A percentile compares a stretch with the other conserved stretches of the same genome.
Evolutionary conservation across 495 filamentous ascomycete species (phyloP).

Genomic region (Penicillium atrosanguineum): DNA sequence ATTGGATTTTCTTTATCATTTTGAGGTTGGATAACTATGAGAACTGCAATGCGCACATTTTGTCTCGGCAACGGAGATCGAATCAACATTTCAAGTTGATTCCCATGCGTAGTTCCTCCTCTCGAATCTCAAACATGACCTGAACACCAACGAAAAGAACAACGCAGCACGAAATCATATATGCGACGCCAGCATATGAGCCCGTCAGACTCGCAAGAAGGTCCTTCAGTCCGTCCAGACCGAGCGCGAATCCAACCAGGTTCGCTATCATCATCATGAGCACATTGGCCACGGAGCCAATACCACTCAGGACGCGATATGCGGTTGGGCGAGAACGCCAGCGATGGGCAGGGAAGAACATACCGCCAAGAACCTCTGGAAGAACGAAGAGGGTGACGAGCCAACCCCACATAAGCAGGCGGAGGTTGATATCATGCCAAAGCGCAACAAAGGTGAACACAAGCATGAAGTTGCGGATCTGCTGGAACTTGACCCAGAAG

Average conservation of each 20-base stretch:
- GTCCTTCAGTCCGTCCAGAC: slow-evolving; percentile 78
- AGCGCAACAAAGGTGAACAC: slow-evolving; percentile 97
- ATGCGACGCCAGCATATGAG: slow-evolving; percentile 70
- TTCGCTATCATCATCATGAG: slow-evolving; percentile 97
- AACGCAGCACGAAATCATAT: slow-evolving; percentile 65
- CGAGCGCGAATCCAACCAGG: slow-evolving; percentile 90
- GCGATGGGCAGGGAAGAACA: slow-evolving; percentile 65
- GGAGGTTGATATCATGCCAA: slow-evolving; percentile 97
- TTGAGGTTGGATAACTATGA: background rate
- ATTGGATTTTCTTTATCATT: background rate
- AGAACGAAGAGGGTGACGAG: slow-evolving; percentile 89
- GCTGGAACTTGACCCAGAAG: slow-evolving; percentile 29
- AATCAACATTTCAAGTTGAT: slow-evolving; percentile 80
- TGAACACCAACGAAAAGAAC: slow-evolving; percentile 83
- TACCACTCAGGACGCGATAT: slow-evolving; percentile 76
- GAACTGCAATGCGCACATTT: background rate
- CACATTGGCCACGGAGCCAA: slow-evolving; percentile 84
- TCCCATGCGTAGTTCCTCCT: slow-evolving; percentile 76
- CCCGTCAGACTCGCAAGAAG: slow-evolving; percentile 71
- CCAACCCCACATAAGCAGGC: slow-evolving; percentile 95
- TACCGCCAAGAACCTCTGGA: slow-evolving; percentile 72
- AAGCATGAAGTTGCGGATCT: slow-evolving; percentile 67
- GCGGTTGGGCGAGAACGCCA: slow-evolving; percentile 65
- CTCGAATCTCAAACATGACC: slow-evolving; percentile 94
- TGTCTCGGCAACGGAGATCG: background rate